phyloP scores from a whole-genome alignment of 495 filamentous ascomycete genomes.

The Parachaetomium inaequale region DNA sequence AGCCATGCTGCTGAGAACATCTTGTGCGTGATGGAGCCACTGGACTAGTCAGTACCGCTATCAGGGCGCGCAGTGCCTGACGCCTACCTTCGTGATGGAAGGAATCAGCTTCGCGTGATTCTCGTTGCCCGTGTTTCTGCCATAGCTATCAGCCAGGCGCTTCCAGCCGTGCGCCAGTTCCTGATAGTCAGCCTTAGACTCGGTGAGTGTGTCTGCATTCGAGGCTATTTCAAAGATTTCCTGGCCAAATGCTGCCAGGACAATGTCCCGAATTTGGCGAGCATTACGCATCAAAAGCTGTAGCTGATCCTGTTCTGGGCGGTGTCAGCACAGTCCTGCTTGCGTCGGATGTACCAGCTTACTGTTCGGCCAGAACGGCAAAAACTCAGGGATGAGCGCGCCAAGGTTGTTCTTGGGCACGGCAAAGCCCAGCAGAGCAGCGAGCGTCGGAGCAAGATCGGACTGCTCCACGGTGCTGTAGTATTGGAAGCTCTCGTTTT shows the following conservation, averaged over 20 bases:
- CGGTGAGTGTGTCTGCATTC: constrained; percentile 41
- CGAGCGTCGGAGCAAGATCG: constrained; percentile 87
- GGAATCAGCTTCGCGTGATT: constrained; percentile 27
- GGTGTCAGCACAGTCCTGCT: constrained; percentile 3
- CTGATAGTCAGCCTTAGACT: constrained; percentile 47
- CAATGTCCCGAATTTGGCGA: constrained; percentile 68
- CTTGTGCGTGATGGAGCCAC: constrained; percentile 69
- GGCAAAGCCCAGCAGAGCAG: constrained; percentile 80
- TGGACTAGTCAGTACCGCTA: constrained; percentile 30
- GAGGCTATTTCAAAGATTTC: constrained; percentile 46
- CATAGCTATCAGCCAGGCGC: constrained; percentile 28
- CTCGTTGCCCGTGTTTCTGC: constrained; percentile 2
- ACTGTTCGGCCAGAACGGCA: constrained; percentile 66
- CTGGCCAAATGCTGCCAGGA: constrained; percentile 64
- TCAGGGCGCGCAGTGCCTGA: neutral
- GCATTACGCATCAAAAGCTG: constrained; percentile 72
- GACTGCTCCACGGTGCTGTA: constrained; percentile 85
- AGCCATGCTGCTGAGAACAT: constrained; percentile 75
- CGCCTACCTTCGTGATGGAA: constrained; percentile 30
- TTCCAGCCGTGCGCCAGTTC: constrained; percentile 67
- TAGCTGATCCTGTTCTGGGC: constrained; percentile 53
- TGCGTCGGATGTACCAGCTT: constrained; percentile 24
- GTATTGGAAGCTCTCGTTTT: constrained; percentile 65
- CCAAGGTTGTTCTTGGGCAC: constrained; percentile 91
- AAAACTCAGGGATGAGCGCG: constrained; percentile 74